Percentiles rank a stretch among this genome's conserved stretches.
These are phyloP conservation scores for Botrytis pseudocinerea DNA, from an alignment of 2,329 filamentous ascomycete genomes.

Conservation along the genomic window DNA sequence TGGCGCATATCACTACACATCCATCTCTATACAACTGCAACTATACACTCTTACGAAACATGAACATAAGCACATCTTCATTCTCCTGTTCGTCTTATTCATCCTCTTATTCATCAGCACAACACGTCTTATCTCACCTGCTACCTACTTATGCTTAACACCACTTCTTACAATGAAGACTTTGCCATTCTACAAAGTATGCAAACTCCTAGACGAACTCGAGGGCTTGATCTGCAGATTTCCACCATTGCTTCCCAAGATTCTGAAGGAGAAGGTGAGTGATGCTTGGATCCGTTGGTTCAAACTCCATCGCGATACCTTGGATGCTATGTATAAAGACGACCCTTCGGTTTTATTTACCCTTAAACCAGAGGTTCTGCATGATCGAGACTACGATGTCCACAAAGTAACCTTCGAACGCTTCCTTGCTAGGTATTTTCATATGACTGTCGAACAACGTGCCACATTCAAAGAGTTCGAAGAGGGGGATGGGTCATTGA, in stretches of 20 bases:
- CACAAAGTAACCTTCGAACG: conserved; percentile 61
- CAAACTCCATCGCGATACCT: conserved; percentile 54
- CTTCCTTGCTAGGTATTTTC: conserved; percentile 57
- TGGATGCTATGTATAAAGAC: conserved; percentile 49
- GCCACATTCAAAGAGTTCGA: not conserved
- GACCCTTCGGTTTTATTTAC: conserved; percentile 12
- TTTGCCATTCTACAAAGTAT: conserved; percentile 68
- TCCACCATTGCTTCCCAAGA: conserved; percentile 43
- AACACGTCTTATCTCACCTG: not conserved
- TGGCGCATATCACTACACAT: not conserved
- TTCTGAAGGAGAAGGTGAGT: conserved; percentile 55
- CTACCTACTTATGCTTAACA: not conserved
- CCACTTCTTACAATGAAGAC: conserved; percentile 47
- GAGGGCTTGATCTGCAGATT: conserved; percentile 48
- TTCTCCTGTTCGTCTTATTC: not conserved
- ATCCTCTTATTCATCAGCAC: not conserved
- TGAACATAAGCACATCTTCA: not conserved
- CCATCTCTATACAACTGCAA: not conserved
- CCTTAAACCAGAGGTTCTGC: conserved; percentile 54
- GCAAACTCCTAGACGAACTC: conserved; percentile 70
- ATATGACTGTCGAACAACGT: conserved; percentile 1
- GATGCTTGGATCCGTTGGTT: conserved; percentile 69
- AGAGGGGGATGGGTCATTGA: not conserved
- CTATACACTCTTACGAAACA: not conserved
- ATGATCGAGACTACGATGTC: conserved; percentile 75